phyloP scores from a whole-genome alignment of 2,329 filamentous ascomycete species.

The Aspergillus tanneri region DNA sequence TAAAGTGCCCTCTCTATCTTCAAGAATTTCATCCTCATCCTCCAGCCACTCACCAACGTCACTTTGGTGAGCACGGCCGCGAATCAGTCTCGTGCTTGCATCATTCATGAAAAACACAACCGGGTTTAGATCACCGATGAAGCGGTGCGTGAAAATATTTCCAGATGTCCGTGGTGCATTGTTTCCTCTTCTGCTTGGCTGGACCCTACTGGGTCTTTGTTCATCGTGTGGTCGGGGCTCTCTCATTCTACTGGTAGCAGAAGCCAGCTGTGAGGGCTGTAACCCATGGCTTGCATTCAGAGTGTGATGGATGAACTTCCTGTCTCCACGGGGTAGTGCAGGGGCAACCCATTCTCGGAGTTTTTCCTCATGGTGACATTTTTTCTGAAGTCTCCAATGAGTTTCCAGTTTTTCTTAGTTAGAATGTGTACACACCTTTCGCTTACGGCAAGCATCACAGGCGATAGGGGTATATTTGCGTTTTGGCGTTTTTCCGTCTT shows the following conservation, averaged over 20 bases:
- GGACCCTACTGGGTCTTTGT: background rate
- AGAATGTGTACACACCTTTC: constrained; percentile 10
- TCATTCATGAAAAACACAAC: constrained; percentile 17
- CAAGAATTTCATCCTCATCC: constrained; percentile 4
- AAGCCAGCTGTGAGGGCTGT: background rate
- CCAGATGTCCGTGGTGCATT: background rate
- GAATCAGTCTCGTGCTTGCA: constrained; percentile 10
- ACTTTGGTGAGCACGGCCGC: constrained; percentile 11
- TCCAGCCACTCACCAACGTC: constrained; percentile 19
- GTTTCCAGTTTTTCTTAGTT: background rate
- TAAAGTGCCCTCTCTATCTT: background rate
- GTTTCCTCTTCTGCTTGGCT: background rate
- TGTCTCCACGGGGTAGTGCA: background rate
- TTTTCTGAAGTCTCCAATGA: constrained; percentile 4
- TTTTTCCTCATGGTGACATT: constrained; percentile 8
- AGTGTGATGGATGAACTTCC: background rate
- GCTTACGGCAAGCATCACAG: constrained; percentile 14
- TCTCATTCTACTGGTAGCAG: background rate
- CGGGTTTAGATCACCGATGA: constrained; percentile 22
- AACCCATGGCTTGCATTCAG: background rate
- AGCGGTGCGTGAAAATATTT: constrained; percentile 9
- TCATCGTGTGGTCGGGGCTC: background rate
- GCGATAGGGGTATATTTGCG: constrained; percentile 10
- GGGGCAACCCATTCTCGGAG: background rate
- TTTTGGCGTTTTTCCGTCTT: constrained; percentile 12